A percentile compares a stretch with the other conserved stretches of the same genome.
Evolutionary conservation across 2,329 filamentous ascomycete genomes (phyloP).

Genomic region (Penicillium hesseltinei): DNA sequence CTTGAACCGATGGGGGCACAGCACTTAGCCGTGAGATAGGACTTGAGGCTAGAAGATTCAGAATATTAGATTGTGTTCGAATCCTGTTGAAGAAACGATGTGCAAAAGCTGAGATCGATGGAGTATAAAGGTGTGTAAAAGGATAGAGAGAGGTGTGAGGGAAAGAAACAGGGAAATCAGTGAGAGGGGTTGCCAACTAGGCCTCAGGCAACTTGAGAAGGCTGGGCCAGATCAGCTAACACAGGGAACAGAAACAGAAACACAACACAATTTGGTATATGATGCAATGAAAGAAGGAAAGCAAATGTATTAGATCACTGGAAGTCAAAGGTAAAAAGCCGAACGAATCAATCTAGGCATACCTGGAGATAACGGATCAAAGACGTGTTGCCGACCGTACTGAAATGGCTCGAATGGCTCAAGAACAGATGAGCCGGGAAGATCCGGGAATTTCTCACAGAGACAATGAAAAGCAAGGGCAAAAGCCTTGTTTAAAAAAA

Average conservation of each 20-base stretch:
- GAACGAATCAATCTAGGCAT: conserved; percentile 3
- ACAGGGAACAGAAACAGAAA: not conserved
- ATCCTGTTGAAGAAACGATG: not conserved
- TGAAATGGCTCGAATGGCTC: not conserved
- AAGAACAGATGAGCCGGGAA: not conserved
- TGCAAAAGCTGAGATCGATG: conserved; percentile 1
- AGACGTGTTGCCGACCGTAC: conserved; percentile 21
- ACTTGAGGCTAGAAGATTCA: conserved; percentile 13
- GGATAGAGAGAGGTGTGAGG: conserved; percentile 12
- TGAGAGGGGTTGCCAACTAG: conserved; percentile 16
- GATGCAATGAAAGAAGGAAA: not conserved
- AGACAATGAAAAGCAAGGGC: not conserved
- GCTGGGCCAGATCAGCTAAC: conserved; percentile 9
- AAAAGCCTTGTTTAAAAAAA: too few species aligned
- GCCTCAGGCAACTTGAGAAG: conserved; percentile 20
- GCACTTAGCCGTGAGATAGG: conserved; percentile 29
- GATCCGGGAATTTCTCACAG: not conserved
- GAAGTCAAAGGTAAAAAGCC: not conserved
- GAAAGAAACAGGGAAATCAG: conserved; percentile 11
- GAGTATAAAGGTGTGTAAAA: conserved; percentile 9
- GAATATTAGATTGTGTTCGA: conserved; percentile 7
- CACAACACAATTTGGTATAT: not conserved
- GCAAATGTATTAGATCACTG: not conserved
- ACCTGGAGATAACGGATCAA: conserved; percentile 14
- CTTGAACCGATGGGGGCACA: conserved; percentile 29